Evolutionary conservation across 768 basidiomycete genomes (phyloP).

Genomic region (Trametes maxima): DNA sequence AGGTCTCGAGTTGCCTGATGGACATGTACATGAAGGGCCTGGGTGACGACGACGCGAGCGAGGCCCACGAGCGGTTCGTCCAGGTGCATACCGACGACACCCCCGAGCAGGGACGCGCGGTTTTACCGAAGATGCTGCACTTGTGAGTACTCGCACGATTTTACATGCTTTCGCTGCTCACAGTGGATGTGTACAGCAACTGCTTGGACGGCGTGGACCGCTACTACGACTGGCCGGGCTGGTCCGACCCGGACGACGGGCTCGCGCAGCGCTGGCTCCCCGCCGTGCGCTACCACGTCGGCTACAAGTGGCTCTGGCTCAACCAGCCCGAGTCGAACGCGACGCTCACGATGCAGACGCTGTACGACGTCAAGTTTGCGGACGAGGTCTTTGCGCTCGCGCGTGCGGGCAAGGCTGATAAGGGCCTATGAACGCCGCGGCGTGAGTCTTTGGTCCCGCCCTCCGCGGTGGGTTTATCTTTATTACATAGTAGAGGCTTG

Average conservation of each 20-base stretch:
- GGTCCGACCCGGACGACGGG: slow-evolving; percentile 44
- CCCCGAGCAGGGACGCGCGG: slow-evolving; percentile 43
- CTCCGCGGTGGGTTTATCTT: no score
- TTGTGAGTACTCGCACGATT: slow-evolving; percentile 40
- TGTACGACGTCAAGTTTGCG: slow-evolving; percentile 42
- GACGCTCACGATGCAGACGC: slow-evolving; percentile 38
- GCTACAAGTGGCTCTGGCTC: slow-evolving; percentile 55
- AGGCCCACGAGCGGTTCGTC: slow-evolving; percentile 38
- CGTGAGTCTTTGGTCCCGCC: no score
- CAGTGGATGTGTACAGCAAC: slow-evolving; percentile 35
- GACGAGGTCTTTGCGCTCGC: slow-evolving; percentile 38
- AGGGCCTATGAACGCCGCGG: no score
- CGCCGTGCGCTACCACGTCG: slow-evolving; percentile 47
- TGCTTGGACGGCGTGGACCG: slow-evolving; percentile 45
- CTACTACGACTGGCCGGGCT: slow-evolving; percentile 50
- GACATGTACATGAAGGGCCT: slow-evolving; percentile 48
- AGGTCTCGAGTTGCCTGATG: slow-evolving; percentile 51
- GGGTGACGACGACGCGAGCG: slow-evolving; percentile 41
- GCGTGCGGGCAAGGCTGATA: not conserved
- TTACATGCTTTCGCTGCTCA: slow-evolving; percentile 7
- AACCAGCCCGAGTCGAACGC: slow-evolving; percentile 34
- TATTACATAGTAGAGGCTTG: no score
- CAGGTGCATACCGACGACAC: slow-evolving; percentile 42
- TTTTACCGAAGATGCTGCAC: slow-evolving; percentile 52
- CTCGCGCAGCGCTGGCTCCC: slow-evolving; percentile 47